Evolutionary conservation across 768 basidiomycete genomes (phyloP).

Genomic region (Cystobasidium onofrii): DNA sequence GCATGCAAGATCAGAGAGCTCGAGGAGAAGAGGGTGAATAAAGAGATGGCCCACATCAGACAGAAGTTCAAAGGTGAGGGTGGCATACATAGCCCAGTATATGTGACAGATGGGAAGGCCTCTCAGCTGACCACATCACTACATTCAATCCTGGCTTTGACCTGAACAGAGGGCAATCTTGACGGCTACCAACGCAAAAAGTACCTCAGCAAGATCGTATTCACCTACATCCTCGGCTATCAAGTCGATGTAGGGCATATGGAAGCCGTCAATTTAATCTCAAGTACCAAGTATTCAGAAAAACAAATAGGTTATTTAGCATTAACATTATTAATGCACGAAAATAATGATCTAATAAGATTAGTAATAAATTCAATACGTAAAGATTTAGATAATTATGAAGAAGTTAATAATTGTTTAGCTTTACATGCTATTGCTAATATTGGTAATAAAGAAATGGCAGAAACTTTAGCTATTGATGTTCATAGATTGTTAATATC

Average conservation of each 20-base stretch:
- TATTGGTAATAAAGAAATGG: conserved; percentile 96
- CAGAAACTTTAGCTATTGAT: conserved; percentile 83
- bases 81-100: neutral
- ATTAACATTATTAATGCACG: conserved; percentile 93
- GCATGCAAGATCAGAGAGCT: conserved; percentile 91
- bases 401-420: conserved; percentile 89
- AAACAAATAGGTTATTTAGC: conserved; percentile 99
- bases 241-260: conserved; percentile 96
- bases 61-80: conserved; percentile 89
- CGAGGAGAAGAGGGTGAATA: conserved; percentile 97
- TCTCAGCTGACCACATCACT: too few species aligned
- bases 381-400: conserved; percentile 89
- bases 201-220: conserved; percentile 88
- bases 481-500: conserved; percentile 92
- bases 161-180: conserved; percentile 47
- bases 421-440: conserved; percentile 97
- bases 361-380: conserved; percentile 96
- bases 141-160: neutral
- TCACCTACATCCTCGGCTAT: conserved; percentile 97
- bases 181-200: conserved; percentile 51
- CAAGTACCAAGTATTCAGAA: conserved; percentile 89
- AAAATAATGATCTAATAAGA: conserved; percentile 92
- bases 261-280: conserved; percentile 97
- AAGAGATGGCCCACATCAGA: conserved; percentile 99
- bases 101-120: too few species aligned